Evolutionary conservation across 371 early-diverging fungal species (phyloP), one percentile per base, ranked within the genome.

Genomic region (Basidiobolus meristosporus): DNA sequence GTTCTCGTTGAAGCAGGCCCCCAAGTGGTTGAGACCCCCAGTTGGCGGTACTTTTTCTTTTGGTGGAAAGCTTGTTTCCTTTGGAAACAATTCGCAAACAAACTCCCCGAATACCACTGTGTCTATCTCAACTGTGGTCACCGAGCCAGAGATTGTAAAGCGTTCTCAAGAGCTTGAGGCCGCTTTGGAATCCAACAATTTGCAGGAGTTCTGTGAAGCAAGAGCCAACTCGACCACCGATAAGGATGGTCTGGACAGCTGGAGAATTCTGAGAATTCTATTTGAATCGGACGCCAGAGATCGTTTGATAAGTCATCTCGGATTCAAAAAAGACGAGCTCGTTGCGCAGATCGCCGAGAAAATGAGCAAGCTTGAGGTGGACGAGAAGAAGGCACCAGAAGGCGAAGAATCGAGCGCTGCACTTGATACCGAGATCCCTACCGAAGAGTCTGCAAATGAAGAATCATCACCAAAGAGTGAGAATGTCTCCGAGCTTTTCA

Each of bases 21-120:
- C 98, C 22, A 90, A 87, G 60, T 97, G 98, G 98, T 71, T 90
- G 14, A 74, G 86, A 28, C 68, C 91, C 4, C 93, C 93, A 12
- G 77, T 74, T 0, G 90, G 92, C 9, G 89, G 78, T 2, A 62
- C 77, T 0, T 98, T 85, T 63, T 82, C 83, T 5, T 93, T 90
- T 47, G 90, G 93, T 45, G 85, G 85, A 20, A 78, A 82, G 50
- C 63, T 97, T 15, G 81, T 82, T n/a, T 56, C 62, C 14, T 85
- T 87, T 50, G 56, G 59, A 26, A 47, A 47, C 11, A 58, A n/a
- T n/a, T n/a, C 62, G 5, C 58, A 63, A 18, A 3, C 36, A n/a
- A n/a, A n/a, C 18, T 19, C 18, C 3, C n/a, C 41, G 34, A 3
- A 56, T 63, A 5, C 47, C 61, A 19, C 65, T 60, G 65, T 67